These are phyloP conservation scores for Setomelanomma holmii DNA, from an alignment of 2,329 filamentous ascomycete genomes.

Conservation along the genomic window DNA sequence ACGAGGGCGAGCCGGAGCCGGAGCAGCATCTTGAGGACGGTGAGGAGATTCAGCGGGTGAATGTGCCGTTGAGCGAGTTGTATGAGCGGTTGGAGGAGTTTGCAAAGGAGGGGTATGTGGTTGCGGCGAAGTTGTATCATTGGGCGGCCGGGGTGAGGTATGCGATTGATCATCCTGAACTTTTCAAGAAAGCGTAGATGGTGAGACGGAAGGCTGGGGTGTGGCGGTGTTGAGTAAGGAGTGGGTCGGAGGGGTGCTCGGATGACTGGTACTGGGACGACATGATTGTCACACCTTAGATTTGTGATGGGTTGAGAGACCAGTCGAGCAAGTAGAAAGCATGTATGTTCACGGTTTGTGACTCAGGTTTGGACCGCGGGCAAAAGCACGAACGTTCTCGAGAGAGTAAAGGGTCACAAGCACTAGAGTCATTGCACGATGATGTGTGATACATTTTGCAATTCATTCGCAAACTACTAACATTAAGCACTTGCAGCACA, in stretches of 20 bases:
- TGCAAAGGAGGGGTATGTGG: constrained; percentile 32
- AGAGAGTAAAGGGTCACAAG: no score
- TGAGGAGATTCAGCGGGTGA: constrained; percentile 36
- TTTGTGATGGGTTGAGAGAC: no score
- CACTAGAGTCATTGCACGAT: no score
- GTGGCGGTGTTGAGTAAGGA: background rate
- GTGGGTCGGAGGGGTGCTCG: background rate
- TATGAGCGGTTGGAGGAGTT: constrained; percentile 31
- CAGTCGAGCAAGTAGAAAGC: background rate
- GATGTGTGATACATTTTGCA: background rate
- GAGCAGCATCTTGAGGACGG: constrained; percentile 39
- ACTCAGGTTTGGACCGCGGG: no score
- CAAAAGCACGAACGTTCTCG: no score
- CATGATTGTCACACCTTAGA: no score
- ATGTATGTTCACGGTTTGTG: background rate
- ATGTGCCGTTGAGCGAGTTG: constrained; percentile 30
- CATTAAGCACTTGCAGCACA: constrained; percentile 13
- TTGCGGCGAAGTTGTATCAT: constrained; percentile 39
- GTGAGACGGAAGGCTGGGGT: background rate
- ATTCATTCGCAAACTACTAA: constrained; percentile 3
- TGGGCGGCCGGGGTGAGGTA: constrained; percentile 37
- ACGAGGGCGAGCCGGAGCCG: constrained; percentile 26
- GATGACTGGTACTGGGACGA: background rate
- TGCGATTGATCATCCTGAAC: constrained; percentile 31
- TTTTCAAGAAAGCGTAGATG: constrained; percentile 21